Conservation (phyloP, 495 filamentous ascomycete genomes). For the Hypoxylon fuscum region DNA sequence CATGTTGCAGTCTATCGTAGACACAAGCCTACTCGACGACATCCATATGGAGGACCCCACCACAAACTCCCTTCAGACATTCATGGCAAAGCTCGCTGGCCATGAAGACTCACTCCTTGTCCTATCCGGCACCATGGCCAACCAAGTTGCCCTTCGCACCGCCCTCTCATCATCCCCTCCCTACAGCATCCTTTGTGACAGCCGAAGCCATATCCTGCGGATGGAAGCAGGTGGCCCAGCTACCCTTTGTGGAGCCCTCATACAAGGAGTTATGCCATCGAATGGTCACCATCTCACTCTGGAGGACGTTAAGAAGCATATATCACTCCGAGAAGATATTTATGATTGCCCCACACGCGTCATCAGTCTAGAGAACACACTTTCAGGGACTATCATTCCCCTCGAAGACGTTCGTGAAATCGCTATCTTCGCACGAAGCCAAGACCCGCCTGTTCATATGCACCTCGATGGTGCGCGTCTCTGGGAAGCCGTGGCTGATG, state of each 20-base stretch:
- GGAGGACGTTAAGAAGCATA: conserved; percentile 70
- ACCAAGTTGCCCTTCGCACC: conserved; percentile 68
- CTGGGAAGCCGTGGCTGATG: conserved; percentile 76
- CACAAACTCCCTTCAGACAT: conserved; percentile 68
- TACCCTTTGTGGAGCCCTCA: conserved; percentile 65
- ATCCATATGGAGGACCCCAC: conserved; percentile 77
- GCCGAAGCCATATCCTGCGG: conserved; percentile 62
- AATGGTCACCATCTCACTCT: conserved; percentile 80
- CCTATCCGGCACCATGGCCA: conserved; percentile 82
- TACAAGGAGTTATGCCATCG: conserved; percentile 64
- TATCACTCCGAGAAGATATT: conserved; percentile 56
- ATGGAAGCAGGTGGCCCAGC: conserved; percentile 67
- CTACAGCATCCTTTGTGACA: conserved; percentile 66
- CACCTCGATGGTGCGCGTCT: conserved; percentile 88
- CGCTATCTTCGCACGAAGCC: conserved; percentile 66
- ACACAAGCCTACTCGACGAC: conserved; percentile 69
- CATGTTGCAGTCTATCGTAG: conserved; percentile 69
- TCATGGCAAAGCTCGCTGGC: conserved; percentile 67
- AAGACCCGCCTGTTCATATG: conserved; percentile 49
- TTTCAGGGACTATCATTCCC: conserved; percentile 80
- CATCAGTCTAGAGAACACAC: conserved; percentile 87
- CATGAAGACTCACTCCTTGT: conserved; percentile 72
- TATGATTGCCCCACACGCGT: conserved; percentile 78
- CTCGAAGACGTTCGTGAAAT: conserved; percentile 74
- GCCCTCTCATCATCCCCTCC: conserved; percentile 65